Evolutionary conservation across 2,329 filamentous ascomycete genomes (phyloP).

Genomic region (Xylariaceae sp.): DNA sequence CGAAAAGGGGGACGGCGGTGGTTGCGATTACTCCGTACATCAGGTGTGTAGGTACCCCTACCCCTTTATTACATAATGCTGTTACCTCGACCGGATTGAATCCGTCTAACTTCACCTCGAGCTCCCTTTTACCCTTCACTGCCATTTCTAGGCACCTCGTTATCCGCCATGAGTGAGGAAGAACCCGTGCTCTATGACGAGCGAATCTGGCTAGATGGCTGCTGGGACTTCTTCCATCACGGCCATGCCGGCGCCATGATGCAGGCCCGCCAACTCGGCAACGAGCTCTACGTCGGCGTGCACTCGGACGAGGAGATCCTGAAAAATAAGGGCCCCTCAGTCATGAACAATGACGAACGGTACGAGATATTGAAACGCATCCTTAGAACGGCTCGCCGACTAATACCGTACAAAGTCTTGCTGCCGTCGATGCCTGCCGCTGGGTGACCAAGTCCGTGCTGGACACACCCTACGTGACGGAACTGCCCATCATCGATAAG

Average conservation of each 20-base stretch:
- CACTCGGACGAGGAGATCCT: constrained; percentile 95
- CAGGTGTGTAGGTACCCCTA: no score
- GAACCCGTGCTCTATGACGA: constrained; percentile 55
- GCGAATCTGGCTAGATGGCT: constrained; percentile 96
- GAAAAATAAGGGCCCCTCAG: constrained; percentile 94
- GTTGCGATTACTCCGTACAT: no score
- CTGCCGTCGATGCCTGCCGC: constrained; percentile 89
- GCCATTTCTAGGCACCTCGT: background rate
- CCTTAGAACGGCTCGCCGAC: constrained; percentile 9
- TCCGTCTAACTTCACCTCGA: background rate
- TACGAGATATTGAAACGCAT: constrained; percentile 32
- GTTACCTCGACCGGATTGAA: no score
- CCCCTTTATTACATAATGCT: no score
- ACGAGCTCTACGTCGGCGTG: constrained; percentile 84
- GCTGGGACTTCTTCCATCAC: constrained; percentile 99
- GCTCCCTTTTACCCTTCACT: background rate
- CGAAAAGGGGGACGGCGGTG: no score
- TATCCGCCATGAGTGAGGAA: constrained; percentile 13
- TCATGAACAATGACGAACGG: constrained; percentile 92
- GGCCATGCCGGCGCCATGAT: constrained; percentile 96
- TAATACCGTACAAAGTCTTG: constrained; percentile 53
- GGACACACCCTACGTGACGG: constrained; percentile 89
- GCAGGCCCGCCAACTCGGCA: constrained; percentile 86
- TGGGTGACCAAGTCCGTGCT: constrained; percentile 86
- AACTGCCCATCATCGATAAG: constrained; percentile 87